Base-by-base conservation (phyloP, 164 flowering plant species). In the Litsea cubeba region DNA sequence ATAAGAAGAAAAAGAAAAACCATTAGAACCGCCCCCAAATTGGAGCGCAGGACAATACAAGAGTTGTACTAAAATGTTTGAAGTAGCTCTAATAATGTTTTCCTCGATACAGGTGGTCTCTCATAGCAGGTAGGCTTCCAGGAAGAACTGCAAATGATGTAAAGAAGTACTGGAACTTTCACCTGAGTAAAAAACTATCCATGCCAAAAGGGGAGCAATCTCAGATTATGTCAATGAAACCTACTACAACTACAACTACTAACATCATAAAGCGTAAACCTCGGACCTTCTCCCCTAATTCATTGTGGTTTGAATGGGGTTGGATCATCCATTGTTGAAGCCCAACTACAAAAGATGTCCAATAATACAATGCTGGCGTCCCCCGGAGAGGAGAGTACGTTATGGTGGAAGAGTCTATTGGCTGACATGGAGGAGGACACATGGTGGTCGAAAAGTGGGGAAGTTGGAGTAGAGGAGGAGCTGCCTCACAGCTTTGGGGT, bases 81-180 rank as follows among this genome's bases (percentile, higher is more conserved):
- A 30, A 30, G 32, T 35, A 35, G 46, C 46, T 35, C 46, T 35
- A 35, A 7, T 1, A 35, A 35, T 35, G 10, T 1, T 35, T 35
- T 10, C 46, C 1, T 5, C 46, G 63, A 1, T 23, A 49, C 30
- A 72, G 79, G 24, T 76, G 79, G 79, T 67, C 72, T 12, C 58
- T 76, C 28, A 76, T 72, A 23, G 75, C 75, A 14, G 73, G 77
- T 68, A 79, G 78, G 66, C 26, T 76, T 46, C 80, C 73, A 69
- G 72, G 70, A 7, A 70, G 76, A 54, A 77, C 79, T 1, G 62
- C 70, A 17, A 76, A 76, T 49, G 79, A 66, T 68, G 26, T 72
- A 28, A 68, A 76, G 72, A 76, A 76, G 72, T 72, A 22, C 57
- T 72, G 75, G 68, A 72, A 72, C 46, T 26, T 64, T 28, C 69